Conservation (phyloP, 2,329 filamentous ascomycete genomes). For the Colletotrichum navitas region DNA sequence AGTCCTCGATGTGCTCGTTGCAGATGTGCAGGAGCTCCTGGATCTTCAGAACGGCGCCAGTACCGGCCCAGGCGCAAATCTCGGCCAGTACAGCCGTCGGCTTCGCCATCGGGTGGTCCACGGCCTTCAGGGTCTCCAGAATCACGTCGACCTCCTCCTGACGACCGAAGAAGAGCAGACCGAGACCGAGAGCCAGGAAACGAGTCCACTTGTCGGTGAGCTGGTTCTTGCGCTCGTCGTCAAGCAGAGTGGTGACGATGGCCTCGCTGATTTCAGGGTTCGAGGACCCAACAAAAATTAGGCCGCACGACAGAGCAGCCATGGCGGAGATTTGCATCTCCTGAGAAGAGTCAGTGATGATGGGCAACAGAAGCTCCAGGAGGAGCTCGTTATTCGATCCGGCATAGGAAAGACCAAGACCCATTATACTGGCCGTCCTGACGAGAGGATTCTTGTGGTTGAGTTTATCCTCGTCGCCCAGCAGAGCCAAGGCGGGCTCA, state of each 20-base stretch:
- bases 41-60: conserved; percentile 95
- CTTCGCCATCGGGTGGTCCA: conserved; percentile 96
- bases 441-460: conserved; percentile 82
- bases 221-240: conserved; percentile 90
- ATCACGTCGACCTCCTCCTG: conserved; percentile 99
- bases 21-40: conserved; percentile 98
- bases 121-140: conserved; percentile 94
- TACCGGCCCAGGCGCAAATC: conserved; percentile 98
- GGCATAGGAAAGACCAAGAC: conserved; percentile 92
- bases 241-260: conserved; percentile 91
- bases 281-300: conserved; percentile 93
- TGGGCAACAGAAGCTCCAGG: conserved; percentile 86
- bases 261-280: conserved; percentile 92
- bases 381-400: conserved; percentile 93
- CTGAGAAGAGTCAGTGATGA: conserved; percentile 84
- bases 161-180: conserved; percentile 93
- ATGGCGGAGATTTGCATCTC: conserved; percentile 98
- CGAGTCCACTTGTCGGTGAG: conserved; percentile 98
- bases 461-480: conserved; percentile 84
- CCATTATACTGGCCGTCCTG: conserved; percentile 91
- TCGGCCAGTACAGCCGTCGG: conserved; percentile 95
- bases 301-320: conserved; percentile 89
- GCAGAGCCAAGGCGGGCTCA: conserved; percentile 88
- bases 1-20: conserved; percentile 96
- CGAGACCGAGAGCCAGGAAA: conserved; percentile 94